These are phyloP conservation scores for Isoetes taiwanensis DNA, from an alignment of 75 land plant genomes.

Conservation along the genomic window DNA sequence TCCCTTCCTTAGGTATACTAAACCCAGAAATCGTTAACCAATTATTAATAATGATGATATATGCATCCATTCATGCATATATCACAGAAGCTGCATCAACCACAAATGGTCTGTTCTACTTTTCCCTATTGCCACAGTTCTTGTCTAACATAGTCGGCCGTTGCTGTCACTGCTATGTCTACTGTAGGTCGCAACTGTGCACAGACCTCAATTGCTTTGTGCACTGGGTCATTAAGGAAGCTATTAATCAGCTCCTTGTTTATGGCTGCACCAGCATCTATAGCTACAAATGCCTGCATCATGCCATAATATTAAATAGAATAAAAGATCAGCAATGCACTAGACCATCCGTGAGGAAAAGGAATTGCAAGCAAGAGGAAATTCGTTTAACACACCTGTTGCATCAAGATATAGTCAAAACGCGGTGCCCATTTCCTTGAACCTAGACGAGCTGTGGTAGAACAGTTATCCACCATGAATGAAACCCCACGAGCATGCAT, in stretches of 20 bases:
- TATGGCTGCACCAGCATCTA: slow-evolving; percentile 44
- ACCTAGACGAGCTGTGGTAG: slow-evolving; percentile 87
- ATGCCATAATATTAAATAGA: no score
- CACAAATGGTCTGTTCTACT: not conserved
- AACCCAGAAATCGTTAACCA: no score
- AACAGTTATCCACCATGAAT: slow-evolving; percentile 97
- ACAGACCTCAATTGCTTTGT: slow-evolving; percentile 68
- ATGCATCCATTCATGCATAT: no score
- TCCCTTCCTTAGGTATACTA: no score
- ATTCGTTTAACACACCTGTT: slow-evolving; percentile 33
- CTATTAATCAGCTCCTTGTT: slow-evolving; percentile 75
- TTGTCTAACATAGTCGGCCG: slow-evolving; percentile 90
- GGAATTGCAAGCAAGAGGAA: not conserved
- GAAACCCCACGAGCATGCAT: slow-evolving; percentile 98
- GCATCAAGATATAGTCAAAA: slow-evolving; percentile 86
- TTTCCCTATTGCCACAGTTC: slow-evolving; percentile 54
- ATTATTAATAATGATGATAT: no score
- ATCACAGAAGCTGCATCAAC: no score
- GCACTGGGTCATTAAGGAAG: slow-evolving; percentile 79
- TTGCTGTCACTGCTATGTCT: slow-evolving; percentile 76
- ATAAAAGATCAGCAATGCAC: not conserved
- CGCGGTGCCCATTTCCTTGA: slow-evolving; percentile 97
- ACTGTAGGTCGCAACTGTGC: slow-evolving; percentile 79
- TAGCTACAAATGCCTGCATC: slow-evolving; percentile 67
- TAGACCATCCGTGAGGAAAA: not conserved